phyloP scores from a whole-genome alignment of 2,329 filamentous ascomycete genomes.

The Graphilbum fragrans region DNA sequence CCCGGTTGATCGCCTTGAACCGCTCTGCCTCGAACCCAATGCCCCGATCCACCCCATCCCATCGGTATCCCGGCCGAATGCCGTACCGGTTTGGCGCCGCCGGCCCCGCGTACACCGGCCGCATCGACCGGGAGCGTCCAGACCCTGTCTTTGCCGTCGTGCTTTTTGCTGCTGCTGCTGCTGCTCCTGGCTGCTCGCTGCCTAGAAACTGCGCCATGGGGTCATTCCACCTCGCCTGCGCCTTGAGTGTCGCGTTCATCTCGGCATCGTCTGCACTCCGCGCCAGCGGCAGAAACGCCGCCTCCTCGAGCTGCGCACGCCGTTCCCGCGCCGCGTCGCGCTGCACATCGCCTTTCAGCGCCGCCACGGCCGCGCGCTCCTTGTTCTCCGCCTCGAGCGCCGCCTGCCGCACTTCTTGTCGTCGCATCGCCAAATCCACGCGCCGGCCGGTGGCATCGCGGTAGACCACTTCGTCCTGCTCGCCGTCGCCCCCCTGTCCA shows the following conservation, averaged over 20 bases:
- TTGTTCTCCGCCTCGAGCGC: conserved; percentile 58
- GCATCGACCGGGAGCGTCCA: conserved; percentile 18
- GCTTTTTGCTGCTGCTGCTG: conserved; percentile 4
- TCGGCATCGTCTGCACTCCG: conserved; percentile 72
- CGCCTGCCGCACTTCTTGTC: conserved; percentile 66
- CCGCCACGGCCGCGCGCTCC: conserved; percentile 53
- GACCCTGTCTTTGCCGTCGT: background rate
- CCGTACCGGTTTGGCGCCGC: conserved; percentile 87
- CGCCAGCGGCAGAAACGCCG: conserved; percentile 70
- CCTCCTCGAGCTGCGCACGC: conserved; percentile 62
- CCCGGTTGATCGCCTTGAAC: conserved; percentile 76
- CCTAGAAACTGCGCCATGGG: conserved; percentile 72
- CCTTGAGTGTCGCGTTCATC: conserved; percentile 74
- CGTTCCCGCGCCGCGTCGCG: conserved; percentile 51
- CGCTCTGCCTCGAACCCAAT: conserved; percentile 91
- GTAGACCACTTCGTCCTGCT: conserved; percentile 71
- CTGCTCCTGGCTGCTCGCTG: conserved; percentile 22
- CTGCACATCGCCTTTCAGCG: conserved; percentile 78
- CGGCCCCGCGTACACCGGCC: conserved; percentile 64
- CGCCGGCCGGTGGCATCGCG: conserved; percentile 90
- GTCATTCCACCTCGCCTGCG: conserved; percentile 78
- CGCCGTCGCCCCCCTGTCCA: conserved; percentile 53
- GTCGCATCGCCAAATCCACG: conserved; percentile 83
- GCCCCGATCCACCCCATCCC: conserved; percentile 91
- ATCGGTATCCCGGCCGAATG: conserved; percentile 82